Percentiles rank a stretch among this genome's conserved stretches.
phyloP scores from a whole-genome alignment of 140 eudicot genomes.

The Erigeron philadelphicus region DNA sequence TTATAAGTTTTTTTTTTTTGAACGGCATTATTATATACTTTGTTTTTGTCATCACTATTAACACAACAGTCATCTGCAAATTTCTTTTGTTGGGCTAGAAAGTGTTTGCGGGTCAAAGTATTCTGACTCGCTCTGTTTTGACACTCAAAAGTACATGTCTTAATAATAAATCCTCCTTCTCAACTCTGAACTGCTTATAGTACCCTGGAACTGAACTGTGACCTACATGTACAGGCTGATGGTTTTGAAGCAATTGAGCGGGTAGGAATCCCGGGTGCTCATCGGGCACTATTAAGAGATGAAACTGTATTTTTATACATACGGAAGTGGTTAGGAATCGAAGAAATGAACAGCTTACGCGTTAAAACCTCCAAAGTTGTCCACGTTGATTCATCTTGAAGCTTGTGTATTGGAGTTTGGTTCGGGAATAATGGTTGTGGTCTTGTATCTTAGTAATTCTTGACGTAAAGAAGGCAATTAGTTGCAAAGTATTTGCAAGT shows the following conservation, averaged over 20 bases:
- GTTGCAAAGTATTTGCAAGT: background rate
- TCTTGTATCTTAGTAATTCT: conserved; percentile 16
- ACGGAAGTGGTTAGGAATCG: conserved; percentile 58
- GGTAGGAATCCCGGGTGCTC: conserved; percentile 58
- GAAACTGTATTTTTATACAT: conserved; percentile 49
- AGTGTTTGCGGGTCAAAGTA: background rate
- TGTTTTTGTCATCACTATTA: background rate
- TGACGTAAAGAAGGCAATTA: background rate
- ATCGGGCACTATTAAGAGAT: conserved; percentile 46
- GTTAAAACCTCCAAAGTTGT: conserved; percentile 44
- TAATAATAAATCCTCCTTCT: background rate
- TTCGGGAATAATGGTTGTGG: background rate
- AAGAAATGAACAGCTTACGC: conserved; percentile 9
- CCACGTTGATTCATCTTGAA: conserved; percentile 26
- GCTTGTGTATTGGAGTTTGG: background rate
- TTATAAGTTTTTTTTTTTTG: too few relatives aligned
- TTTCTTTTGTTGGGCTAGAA: background rate
- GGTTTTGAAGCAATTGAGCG: conserved; percentile 68
- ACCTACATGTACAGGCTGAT: conserved; percentile 54
- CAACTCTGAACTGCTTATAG: background rate
- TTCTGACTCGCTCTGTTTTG: background rate
- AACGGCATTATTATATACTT: too few relatives aligned
- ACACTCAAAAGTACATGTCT: background rate
- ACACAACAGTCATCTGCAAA: background rate
- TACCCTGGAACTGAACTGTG: background rate